Conservation (phyloP, 2,329 filamentous ascomycete genomes). For the Arthrobotrys pseudoclavata region DNA sequence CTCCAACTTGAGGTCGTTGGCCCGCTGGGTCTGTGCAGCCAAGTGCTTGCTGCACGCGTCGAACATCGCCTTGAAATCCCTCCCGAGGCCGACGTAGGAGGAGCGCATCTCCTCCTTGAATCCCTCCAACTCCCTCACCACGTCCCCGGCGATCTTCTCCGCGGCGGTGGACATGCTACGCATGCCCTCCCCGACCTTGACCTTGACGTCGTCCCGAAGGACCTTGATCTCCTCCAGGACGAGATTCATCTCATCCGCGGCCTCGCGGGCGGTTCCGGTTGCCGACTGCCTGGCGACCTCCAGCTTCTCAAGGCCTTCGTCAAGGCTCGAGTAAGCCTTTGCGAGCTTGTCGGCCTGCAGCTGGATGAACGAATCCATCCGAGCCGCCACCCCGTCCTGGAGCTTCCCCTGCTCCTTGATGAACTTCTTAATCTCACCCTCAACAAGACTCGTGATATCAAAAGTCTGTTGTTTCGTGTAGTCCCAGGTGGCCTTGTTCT, state of each 20-base stretch:
- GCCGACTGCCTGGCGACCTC: slow-evolving; percentile 78
- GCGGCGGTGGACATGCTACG: slow-evolving; percentile 85
- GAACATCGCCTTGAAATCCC: slow-evolving; percentile 87
- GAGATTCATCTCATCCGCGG: slow-evolving; percentile 82
- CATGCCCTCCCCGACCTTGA: slow-evolving; percentile 84
- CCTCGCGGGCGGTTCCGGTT: slow-evolving; percentile 52
- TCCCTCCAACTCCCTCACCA: slow-evolving; percentile 84
- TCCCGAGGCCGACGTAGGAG: slow-evolving; percentile 85
- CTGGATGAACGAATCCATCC: slow-evolving; percentile 82
- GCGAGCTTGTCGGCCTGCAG: slow-evolving; percentile 79
- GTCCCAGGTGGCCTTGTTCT: slow-evolving; percentile 84
- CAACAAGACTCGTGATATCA: slow-evolving; percentile 81
- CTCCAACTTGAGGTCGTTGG: slow-evolving; percentile 78
- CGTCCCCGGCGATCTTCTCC: slow-evolving; percentile 88
- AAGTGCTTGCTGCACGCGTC: slow-evolving; percentile 83
- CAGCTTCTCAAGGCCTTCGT: slow-evolving; percentile 78
- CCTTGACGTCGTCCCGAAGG: slow-evolving; percentile 89
- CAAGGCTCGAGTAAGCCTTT: slow-evolving; percentile 71
- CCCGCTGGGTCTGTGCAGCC: slow-evolving; percentile 81
- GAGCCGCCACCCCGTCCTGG: slow-evolving; percentile 75
- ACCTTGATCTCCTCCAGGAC: slow-evolving; percentile 91
- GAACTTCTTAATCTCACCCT: slow-evolving; percentile 80
- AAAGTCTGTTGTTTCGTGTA: slow-evolving; percentile 81
- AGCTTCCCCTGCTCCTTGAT: slow-evolving; percentile 76
- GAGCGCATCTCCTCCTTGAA: slow-evolving; percentile 85